A percentile compares a stretch with the other conserved stretches of the same genome.
Evolutionary conservation across 176 grass and related monocot genomes (phyloP).

Genomic region (Cenchrus americanus): DNA sequence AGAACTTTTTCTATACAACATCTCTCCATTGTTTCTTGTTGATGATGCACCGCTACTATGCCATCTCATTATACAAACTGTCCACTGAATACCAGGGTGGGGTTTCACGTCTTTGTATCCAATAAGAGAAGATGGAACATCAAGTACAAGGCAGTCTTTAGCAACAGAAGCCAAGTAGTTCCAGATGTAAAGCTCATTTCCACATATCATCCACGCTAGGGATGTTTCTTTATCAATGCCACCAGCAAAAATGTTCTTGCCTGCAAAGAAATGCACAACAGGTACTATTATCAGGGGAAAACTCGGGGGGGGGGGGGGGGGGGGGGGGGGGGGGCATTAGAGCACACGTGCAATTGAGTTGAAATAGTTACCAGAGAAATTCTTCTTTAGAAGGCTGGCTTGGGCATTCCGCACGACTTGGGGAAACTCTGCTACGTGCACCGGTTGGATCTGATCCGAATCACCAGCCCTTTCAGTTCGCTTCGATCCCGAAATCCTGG

Average conservation of each 20-base stretch:
- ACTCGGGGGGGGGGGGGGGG: too few species aligned
- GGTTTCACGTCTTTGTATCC: conserved; percentile 45
- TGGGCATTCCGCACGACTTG: conserved; percentile 86
- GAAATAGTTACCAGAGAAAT: conserved; percentile 48
- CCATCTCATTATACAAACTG: conserved; percentile 76
- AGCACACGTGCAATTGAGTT: conserved; percentile 1
- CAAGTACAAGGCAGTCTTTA: conserved; percentile 79
- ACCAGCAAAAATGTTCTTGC: conserved; percentile 63
- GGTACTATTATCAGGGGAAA: neutral
- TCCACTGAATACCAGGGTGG: conserved; percentile 55
- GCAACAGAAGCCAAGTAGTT: conserved; percentile 64
- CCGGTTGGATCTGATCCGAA: conserved; percentile 74
- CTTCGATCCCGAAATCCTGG: conserved; percentile 64
- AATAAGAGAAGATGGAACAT: conserved; percentile 68
- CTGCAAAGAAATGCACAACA: conserved; percentile 55
- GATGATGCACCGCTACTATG: conserved; percentile 40
- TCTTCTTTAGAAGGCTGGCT: conserved; percentile 65
- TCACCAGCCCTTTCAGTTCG: conserved; percentile 54
- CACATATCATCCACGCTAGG: conserved; percentile 91
- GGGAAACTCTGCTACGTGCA: conserved; percentile 79
- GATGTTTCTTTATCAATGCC: conserved; percentile 85
- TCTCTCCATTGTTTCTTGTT: conserved; percentile 40
- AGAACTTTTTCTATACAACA: conserved; percentile 58
- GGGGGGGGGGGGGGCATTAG: too few species aligned
- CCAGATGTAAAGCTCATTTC: conserved; percentile 88